Conservation (phyloP, 345 rosid species). For the Salix koriyanagi region DNA sequence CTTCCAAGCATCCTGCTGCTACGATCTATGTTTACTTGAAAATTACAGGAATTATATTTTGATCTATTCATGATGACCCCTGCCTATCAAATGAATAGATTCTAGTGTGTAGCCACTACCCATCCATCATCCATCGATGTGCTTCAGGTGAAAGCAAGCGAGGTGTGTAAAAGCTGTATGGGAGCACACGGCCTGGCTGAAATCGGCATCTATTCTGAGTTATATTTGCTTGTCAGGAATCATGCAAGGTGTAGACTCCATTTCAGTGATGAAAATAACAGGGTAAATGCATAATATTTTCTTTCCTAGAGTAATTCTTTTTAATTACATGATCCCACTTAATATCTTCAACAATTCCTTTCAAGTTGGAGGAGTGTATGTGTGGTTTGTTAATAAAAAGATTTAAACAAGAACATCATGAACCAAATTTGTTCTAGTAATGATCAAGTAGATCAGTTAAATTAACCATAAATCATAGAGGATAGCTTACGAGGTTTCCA, state of each 20-base stretch:
- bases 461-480: too few relatives aligned
- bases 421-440: too few relatives aligned
- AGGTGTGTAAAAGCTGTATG: neutral
- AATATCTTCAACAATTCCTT: too few relatives aligned
- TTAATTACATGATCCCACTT: too few relatives aligned
- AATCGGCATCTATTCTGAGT: neutral
- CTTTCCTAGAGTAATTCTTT: too few relatives aligned
- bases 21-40: neutral
- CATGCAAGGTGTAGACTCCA: neutral
- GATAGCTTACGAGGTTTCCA: too few relatives aligned
- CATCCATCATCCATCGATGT: neutral
- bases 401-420: too few relatives aligned
- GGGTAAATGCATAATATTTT: too few relatives aligned
- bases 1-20: slow-evolving; percentile 38
- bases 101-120: neutral
- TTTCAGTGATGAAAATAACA: too few relatives aligned
- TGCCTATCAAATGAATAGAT: neutral
- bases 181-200: neutral
- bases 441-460: too few relatives aligned
- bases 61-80: neutral
- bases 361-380: too few relatives aligned
- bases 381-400: too few relatives aligned
- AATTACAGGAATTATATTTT: neutral
- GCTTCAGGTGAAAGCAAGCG: neutral
- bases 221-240: slow-evolving; percentile 6